Conservation (phyloP, 1,139 yeast species). For the Kluyveromyces sp. region DNA sequence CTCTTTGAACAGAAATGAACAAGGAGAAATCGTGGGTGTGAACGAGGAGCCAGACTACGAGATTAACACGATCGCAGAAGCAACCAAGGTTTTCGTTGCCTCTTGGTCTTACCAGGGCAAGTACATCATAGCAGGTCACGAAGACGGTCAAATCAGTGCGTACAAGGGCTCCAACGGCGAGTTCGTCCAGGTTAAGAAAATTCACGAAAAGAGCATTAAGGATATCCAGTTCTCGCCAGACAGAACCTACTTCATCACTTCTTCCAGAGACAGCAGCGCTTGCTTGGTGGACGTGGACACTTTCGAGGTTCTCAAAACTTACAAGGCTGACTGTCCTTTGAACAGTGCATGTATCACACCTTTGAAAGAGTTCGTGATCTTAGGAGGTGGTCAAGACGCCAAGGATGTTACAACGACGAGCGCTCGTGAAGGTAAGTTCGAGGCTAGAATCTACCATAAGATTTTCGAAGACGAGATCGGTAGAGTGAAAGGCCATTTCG, state of each 20-base stretch:
- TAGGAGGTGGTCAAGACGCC: constrained; percentile 99
- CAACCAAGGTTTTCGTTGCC: constrained; percentile 66
- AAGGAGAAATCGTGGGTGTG: constrained; percentile 30
- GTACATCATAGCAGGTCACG: constrained; percentile 79
- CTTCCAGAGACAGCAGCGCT: constrained; percentile 92
- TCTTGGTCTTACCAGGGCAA: constrained; percentile 78
- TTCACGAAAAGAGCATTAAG: constrained; percentile 74
- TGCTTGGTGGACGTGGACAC: constrained; percentile 71
- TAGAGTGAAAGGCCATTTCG: constrained; percentile 97
- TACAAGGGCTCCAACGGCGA: constrained; percentile 74
- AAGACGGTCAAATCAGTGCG: constrained; percentile 76
- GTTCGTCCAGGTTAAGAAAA: constrained; percentile 48
- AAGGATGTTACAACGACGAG: constrained; percentile 95
- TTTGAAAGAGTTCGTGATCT: constrained; percentile 78
- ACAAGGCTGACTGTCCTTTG: constrained; percentile 86
- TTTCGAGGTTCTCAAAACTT: constrained; percentile 65
- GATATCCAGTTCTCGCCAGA: constrained; percentile 90
- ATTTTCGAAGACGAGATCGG: constrained; percentile 94
- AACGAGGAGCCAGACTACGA: constrained; percentile 50
- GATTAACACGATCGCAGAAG: constrained; percentile 55
- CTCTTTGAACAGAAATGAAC: constrained; percentile 46
- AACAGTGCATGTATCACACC: constrained; percentile 95
- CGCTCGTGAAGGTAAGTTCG: constrained; percentile 92
- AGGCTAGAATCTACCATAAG: constrained; percentile 93
- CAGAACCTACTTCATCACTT: constrained; percentile 79